Evolutionary conservation across 2,329 filamentous ascomycete species (phyloP).

Genomic region (Fusarium sp.): DNA sequence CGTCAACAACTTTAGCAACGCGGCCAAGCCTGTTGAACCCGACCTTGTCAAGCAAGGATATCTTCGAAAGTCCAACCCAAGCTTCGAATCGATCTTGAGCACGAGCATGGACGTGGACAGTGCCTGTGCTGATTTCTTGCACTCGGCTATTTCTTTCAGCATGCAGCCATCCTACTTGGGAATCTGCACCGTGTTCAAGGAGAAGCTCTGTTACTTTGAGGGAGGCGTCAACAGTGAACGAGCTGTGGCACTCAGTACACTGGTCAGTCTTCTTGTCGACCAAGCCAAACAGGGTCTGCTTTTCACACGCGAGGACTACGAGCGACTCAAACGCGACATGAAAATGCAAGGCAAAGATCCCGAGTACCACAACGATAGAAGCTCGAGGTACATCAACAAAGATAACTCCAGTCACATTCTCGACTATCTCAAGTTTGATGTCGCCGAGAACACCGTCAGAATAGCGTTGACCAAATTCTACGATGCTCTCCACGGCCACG

Average conservation of each 20-base stretch:
- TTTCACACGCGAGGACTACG: conserved; percentile 51
- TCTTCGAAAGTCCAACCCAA: conserved; percentile 60
- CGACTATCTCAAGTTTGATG: conserved; percentile 69
- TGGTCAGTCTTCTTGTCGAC: conserved; percentile 67
- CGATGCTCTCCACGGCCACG: conserved; percentile 17
- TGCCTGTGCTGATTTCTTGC: conserved; percentile 58
- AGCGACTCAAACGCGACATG: conserved; percentile 28
- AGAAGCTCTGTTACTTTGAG: conserved; percentile 69
- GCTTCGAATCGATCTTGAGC: conserved; percentile 56
- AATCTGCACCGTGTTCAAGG: conserved; percentile 71
- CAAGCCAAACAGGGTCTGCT: conserved; percentile 64
- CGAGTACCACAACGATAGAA: conserved; percentile 55
- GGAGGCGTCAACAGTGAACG: conserved; percentile 58
- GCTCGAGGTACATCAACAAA: conserved; percentile 27
- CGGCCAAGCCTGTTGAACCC: conserved; percentile 45
- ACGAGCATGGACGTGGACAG: conserved; percentile 43
- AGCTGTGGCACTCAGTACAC: conserved; percentile 61
- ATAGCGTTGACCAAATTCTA: conserved; percentile 50
- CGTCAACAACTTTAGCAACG: conserved; percentile 74
- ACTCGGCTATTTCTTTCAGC: conserved; percentile 67
- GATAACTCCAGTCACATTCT: conserved; percentile 61
- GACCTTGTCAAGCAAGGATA: conserved; percentile 59
- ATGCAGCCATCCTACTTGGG: conserved; percentile 69
- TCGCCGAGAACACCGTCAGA: conserved; percentile 58
- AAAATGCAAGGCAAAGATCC: conserved; percentile 49